Percentiles rank a stretch among this genome's conserved stretches.
Evolutionary conservation across 192 early-diverging fungal genomes (phyloP).

Genomic region (Coemansia sp.): DNA sequence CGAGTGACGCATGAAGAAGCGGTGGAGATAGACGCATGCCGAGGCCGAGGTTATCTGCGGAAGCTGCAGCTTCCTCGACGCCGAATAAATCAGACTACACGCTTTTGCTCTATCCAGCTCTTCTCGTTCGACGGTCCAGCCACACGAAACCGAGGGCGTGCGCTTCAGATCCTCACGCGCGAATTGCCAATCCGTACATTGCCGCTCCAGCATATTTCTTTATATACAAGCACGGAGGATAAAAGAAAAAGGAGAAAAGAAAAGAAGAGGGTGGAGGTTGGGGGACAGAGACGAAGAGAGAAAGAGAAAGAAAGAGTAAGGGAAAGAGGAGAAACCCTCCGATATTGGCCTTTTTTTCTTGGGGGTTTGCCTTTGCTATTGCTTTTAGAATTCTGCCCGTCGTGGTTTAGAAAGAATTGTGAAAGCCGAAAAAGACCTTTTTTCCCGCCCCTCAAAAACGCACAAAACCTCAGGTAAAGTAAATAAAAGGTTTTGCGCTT

Average conservation of each 20-base stretch:
- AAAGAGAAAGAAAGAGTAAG: constrained; percentile 8
- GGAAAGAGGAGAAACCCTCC: background rate
- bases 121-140: constrained; percentile 57
- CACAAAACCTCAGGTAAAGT: background rate
- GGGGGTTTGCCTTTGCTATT: background rate
- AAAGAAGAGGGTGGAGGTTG: background rate
- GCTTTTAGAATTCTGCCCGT: background rate
- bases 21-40: constrained; percentile 46
- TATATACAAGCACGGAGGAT: constrained; percentile 8
- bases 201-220: constrained; percentile 18
- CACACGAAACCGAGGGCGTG: constrained; percentile 58
- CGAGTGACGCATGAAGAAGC: constrained; percentile 53
- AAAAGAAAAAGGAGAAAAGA: constrained; percentile 9
- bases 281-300: background rate
- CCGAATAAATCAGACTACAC: constrained; percentile 53
- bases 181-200: constrained; percentile 56
- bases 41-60: constrained; percentile 48
- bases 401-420: constrained; percentile 3
- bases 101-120: constrained; percentile 61
- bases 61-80: constrained; percentile 55
- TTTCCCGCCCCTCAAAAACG: background rate
- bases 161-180: constrained; percentile 54
- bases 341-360: background rate
- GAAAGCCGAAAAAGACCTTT: background rate
- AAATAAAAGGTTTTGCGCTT: constrained; percentile 7